Percentiles rank a stretch among this genome's conserved stretches.
These are phyloP conservation scores for Rhizoctonia solani DNA, from an alignment of 1,284 basidiomycete genomes.

Conservation along the genomic window DNA sequence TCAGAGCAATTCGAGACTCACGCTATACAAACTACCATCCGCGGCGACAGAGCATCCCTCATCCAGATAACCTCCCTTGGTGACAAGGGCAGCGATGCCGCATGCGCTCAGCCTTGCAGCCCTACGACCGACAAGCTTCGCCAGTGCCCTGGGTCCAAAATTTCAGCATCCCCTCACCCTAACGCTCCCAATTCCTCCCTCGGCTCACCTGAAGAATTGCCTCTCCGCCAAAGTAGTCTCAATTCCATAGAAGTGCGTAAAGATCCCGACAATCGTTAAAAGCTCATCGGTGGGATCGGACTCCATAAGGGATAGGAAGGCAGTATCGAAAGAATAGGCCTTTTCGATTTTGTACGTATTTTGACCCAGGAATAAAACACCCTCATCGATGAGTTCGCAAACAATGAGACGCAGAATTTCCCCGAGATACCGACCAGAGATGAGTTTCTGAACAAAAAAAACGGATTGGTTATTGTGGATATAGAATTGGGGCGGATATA, in stretches of 20 bases:
- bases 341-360: conserved; percentile 97
- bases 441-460: conserved; percentile 78
- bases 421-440: conserved; percentile 95
- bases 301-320: conserved; percentile 96
- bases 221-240: conserved; percentile 94
- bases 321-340: conserved; percentile 92
- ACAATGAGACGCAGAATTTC: conserved; percentile 94
- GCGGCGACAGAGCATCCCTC: conserved; percentile 88
- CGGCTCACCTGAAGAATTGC: conserved; percentile 72
- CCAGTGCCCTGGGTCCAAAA: conserved; percentile 64
- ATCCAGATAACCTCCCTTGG: conserved; percentile 89
- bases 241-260: conserved; percentile 92
- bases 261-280: conserved; percentile 94
- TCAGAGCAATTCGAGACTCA: conserved; percentile 53
- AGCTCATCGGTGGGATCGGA: conserved; percentile 98
- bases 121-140: conserved; percentile 85
- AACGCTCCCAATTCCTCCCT: background rate
- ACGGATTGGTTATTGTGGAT: background rate
- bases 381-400: conserved; percentile 95
- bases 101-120: conserved; percentile 88
- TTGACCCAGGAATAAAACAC: conserved; percentile 95
- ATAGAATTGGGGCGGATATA: conserved; percentile 43
- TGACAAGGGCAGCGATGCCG: conserved; percentile 92
- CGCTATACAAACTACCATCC: conserved; percentile 91
- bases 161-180: background rate